Evolutionary conservation across 441 rosid genomes (phyloP).

Genomic region (Adansonia rubrostipa): DNA sequence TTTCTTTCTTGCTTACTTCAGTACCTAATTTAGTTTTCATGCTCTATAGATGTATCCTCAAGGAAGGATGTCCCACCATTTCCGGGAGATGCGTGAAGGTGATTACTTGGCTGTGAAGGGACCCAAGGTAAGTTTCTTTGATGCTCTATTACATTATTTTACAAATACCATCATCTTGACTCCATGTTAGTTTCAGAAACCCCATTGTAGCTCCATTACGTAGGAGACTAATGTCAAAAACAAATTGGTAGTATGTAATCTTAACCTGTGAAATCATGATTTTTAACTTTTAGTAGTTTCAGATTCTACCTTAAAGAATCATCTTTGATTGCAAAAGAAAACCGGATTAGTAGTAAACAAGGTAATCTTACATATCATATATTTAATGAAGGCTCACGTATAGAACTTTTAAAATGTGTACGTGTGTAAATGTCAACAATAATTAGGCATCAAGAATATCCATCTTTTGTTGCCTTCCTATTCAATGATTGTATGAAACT

Average conservation of each 20-base stretch:
- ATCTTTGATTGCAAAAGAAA: not conserved
- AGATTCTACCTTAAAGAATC: not conserved
- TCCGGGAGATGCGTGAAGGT: conserved; percentile 54
- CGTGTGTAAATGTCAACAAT: not conserved
- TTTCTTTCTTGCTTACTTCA: not conserved
- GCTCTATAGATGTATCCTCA: conserved; percentile 44
- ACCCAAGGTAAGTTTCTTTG: conserved; percentile 47
- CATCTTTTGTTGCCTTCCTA: not conserved
- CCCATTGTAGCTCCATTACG: not conserved
- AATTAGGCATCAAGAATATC: not conserved
- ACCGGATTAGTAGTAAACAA: not conserved
- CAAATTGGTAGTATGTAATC: too few species aligned
- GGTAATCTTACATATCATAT: not conserved
- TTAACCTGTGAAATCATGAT: not conserved
- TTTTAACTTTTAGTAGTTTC: not conserved
- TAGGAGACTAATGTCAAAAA: not conserved
- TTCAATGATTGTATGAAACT: not conserved
- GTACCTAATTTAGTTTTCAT: conserved; percentile 14
- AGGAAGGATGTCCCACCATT: conserved; percentile 63
- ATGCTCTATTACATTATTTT: not conserved
- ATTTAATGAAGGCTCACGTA: not conserved
- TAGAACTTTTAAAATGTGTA: not conserved
- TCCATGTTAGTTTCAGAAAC: not conserved
- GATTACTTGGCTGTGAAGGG: conserved; percentile 55
- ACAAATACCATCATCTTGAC: not conserved